A percentile compares a stretch with the other conserved stretches of the same genome.
These are phyloP conservation scores for Bocquillonia castaneifolia DNA, from an alignment of 441 rosid genomes.

Conservation along the genomic window DNA sequence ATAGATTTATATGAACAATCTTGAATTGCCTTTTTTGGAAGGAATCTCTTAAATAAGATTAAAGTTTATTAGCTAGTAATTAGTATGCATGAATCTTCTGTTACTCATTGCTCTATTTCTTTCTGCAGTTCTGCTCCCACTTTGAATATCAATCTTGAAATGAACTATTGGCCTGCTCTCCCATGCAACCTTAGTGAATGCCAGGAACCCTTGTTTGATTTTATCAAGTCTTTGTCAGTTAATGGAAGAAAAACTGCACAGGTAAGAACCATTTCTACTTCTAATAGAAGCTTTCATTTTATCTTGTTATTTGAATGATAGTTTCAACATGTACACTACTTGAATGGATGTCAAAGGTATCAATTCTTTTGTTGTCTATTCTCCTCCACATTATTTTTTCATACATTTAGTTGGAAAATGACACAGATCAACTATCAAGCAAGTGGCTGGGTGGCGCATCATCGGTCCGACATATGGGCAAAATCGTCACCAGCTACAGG, in stretches of 20 bases:
- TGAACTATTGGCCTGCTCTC: slow-evolving; percentile 95
- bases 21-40: too few species aligned
- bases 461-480: slow-evolving; percentile 64
- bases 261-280: slow-evolving; percentile 35
- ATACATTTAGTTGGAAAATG: slow-evolving; percentile 10
- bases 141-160: slow-evolving; percentile 86
- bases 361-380: background rate
- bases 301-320: too few species aligned
- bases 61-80: too few species aligned
- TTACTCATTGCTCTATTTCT: slow-evolving; percentile 15
- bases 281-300: background rate
- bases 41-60: too few species aligned
- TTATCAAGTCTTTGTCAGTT: slow-evolving; percentile 51
- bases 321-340: too few species aligned
- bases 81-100: too few species aligned
- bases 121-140: slow-evolving; percentile 72
- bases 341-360: too few species aligned
- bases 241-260: slow-evolving; percentile 79
- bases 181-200: slow-evolving; percentile 80
- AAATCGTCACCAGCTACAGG: slow-evolving; percentile 51
- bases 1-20: too few species aligned
- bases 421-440: slow-evolving; percentile 55
- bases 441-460: slow-evolving; percentile 66
- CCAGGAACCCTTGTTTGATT: slow-evolving; percentile 83
- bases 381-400: background rate